These are phyloP conservation scores for Whalleya microplaca DNA, from an alignment of 2,329 filamentous ascomycete genomes.

Conservation along the genomic window DNA sequence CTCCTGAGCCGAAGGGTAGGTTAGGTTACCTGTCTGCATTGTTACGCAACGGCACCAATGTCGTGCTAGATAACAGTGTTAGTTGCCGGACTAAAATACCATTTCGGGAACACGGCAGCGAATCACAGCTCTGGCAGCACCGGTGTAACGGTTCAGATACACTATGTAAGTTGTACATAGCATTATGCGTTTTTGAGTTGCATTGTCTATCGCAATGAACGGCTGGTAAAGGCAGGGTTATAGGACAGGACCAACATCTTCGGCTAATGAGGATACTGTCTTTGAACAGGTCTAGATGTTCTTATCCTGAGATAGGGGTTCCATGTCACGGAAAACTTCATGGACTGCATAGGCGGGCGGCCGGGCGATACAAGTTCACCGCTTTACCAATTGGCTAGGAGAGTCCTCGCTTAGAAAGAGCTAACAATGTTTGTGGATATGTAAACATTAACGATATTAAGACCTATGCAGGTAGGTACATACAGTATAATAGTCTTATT, in stretches of 20 bases:
- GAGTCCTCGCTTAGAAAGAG: not conserved
- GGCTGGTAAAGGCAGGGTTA: not conserved
- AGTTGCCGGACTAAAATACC: not conserved
- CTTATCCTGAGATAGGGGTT: not conserved
- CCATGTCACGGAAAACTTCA: not conserved
- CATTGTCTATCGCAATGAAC: not conserved
- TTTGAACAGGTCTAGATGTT: not conserved
- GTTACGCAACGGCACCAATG: not conserved
- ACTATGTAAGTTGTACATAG: too few relatives aligned
- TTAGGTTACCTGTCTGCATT: not conserved
- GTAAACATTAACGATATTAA: too few relatives aligned
- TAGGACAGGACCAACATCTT: not conserved
- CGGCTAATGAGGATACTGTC: not conserved
- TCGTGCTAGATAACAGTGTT: not conserved
- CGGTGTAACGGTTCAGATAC: constrained; percentile 19
- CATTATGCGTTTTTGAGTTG: not conserved
- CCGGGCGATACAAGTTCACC: not conserved
- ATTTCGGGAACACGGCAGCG: not conserved
- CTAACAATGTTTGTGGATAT: too few relatives aligned
- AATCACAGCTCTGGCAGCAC: constrained; percentile 13
- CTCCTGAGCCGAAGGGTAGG: not conserved
- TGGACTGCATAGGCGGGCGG: not conserved
- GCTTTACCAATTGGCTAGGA: not conserved
- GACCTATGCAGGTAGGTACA: too few relatives aligned
- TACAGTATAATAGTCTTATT: too few relatives aligned